These are phyloP conservation scores for Cladophialophora exuberans DNA, from an alignment of 2,329 filamentous ascomycete genomes.

Conservation along the genomic window DNA sequence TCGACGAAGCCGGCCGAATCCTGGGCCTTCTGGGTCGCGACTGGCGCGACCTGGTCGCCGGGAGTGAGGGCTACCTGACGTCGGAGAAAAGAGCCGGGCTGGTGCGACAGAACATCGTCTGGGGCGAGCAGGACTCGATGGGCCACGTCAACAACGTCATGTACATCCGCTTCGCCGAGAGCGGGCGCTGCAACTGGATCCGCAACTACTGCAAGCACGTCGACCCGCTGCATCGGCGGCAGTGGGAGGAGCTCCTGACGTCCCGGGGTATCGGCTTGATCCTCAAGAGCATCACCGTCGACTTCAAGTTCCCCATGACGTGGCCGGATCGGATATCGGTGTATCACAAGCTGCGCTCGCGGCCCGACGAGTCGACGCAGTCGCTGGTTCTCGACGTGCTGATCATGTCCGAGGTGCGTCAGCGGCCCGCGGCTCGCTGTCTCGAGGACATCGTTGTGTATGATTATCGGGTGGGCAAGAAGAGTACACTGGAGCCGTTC, in stretches of 20 bases:
- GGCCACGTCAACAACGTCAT: conserved; percentile 85
- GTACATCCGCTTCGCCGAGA: conserved; percentile 83
- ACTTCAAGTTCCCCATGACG: conserved; percentile 88
- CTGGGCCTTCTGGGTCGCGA: conserved; percentile 63
- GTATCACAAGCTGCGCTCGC: conserved; percentile 71
- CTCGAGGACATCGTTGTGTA: conserved; percentile 80
- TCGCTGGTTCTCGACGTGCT: conserved; percentile 64
- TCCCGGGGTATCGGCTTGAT: conserved; percentile 73
- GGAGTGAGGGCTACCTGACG: conserved; percentile 75
- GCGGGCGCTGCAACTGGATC: conserved; percentile 77
- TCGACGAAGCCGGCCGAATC: conserved; percentile 61
- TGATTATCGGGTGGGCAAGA: conserved; percentile 66
- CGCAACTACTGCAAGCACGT: conserved; percentile 67
- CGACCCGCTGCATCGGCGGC: conserved; percentile 62
- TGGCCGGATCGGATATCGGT: conserved; percentile 83
- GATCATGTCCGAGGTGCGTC: conserved; percentile 75
- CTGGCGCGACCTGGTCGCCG: conserved; percentile 73
- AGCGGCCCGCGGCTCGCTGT: conserved; percentile 72
- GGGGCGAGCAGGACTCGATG: conserved; percentile 70
- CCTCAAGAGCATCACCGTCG: conserved; percentile 74
- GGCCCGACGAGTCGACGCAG: conserved; percentile 54
- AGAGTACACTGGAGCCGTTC: conserved; percentile 61
- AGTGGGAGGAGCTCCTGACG: conserved; percentile 72
- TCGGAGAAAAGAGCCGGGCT: conserved; percentile 64
- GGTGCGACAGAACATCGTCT: conserved; percentile 69